phyloP scores from a whole-genome alignment of 2,329 filamentous ascomycete species.

The Phaeoacremonium minimum region DNA sequence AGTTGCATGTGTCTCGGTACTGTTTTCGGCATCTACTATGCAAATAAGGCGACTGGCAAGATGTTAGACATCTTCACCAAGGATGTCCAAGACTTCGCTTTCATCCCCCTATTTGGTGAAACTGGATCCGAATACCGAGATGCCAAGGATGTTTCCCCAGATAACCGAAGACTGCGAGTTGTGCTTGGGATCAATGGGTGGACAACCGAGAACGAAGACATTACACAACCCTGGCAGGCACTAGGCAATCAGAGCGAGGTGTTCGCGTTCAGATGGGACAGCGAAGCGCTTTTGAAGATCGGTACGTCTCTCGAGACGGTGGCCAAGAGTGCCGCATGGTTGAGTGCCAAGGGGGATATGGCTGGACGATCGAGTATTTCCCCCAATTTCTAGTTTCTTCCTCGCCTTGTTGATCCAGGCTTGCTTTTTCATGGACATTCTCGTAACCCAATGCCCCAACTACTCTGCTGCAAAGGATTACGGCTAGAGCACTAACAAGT shows the following conservation, averaged over 20 bases:
- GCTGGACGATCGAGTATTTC: slow-evolving; percentile 38
- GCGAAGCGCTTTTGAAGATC: slow-evolving; percentile 70
- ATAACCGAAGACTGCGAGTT: slow-evolving; percentile 70
- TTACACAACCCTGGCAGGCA: slow-evolving; percentile 73
- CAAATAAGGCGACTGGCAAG: slow-evolving; percentile 74
- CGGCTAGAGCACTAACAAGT: slow-evolving; percentile 35
- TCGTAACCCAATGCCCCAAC: no score
- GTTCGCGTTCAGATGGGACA: slow-evolving; percentile 82
- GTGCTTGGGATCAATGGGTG: slow-evolving; percentile 81
- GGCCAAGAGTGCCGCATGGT: slow-evolving; percentile 78
- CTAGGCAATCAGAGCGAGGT: slow-evolving; percentile 70
- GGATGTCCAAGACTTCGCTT: slow-evolving; percentile 85
- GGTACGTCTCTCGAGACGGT: slow-evolving; percentile 74
- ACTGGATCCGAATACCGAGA: slow-evolving; percentile 38
- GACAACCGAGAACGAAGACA: slow-evolving; percentile 67
- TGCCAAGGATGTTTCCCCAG: slow-evolving; percentile 44
- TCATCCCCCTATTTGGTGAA: slow-evolving; percentile 66
- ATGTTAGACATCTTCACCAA: slow-evolving; percentile 85
- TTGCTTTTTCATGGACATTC: no score
- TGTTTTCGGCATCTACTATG: slow-evolving; percentile 88
- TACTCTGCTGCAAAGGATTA: no score
- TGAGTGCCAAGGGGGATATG: slow-evolving; percentile 54
- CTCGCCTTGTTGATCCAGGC: slow-evolving; percentile 10
- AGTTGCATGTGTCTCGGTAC: slow-evolving; percentile 77
- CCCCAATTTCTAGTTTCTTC: not conserved